A percentile compares a stretch with the other conserved stretches of the same genome.
These are phyloP conservation scores for Centella asiatica DNA, from an alignment of 129 eudicot genomes.

Conservation along the genomic window DNA sequence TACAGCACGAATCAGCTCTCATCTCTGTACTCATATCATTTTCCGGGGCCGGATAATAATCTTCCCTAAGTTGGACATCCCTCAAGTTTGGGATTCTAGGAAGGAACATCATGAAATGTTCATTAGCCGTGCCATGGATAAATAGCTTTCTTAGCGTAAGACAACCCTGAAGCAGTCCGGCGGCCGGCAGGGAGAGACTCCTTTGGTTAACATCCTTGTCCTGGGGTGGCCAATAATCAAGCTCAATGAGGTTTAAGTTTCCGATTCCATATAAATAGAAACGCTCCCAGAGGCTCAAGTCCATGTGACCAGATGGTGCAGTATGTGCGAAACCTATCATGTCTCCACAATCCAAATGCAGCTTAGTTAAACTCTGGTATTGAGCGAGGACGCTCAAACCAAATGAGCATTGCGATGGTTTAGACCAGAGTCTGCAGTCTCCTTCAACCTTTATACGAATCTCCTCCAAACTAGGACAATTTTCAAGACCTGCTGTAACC, in stretches of 20 bases:
- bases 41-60: constrained; percentile 97
- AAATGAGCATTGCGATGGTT: constrained; percentile 44
- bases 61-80: constrained; percentile 88
- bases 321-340: constrained; percentile 83
- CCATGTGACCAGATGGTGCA: constrained; percentile 95
- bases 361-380: constrained; percentile 49
- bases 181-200: constrained; percentile 82
- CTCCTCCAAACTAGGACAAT: constrained; percentile 74
- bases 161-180: constrained; percentile 71
- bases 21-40: constrained; percentile 98
- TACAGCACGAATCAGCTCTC: constrained; percentile 86
- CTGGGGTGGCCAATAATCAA: constrained; percentile 96
- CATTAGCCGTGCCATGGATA: constrained; percentile 86
- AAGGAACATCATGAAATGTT: constrained; percentile 69
- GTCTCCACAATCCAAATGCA: constrained; percentile 88
- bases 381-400: constrained; percentile 45
- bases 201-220: constrained; percentile 91
- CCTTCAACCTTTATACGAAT: constrained; percentile 80
- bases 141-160: constrained; percentile 57
- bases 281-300: constrained; percentile 90
- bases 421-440: constrained; percentile 63
- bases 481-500: constrained; percentile 47
- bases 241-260: constrained; percentile 44
- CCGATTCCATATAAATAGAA: constrained; percentile 64
- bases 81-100: constrained; percentile 48